Base-by-base conservation (phyloP, 2,329 filamentous ascomycete species). In the Verticillium dahliae region DNA sequence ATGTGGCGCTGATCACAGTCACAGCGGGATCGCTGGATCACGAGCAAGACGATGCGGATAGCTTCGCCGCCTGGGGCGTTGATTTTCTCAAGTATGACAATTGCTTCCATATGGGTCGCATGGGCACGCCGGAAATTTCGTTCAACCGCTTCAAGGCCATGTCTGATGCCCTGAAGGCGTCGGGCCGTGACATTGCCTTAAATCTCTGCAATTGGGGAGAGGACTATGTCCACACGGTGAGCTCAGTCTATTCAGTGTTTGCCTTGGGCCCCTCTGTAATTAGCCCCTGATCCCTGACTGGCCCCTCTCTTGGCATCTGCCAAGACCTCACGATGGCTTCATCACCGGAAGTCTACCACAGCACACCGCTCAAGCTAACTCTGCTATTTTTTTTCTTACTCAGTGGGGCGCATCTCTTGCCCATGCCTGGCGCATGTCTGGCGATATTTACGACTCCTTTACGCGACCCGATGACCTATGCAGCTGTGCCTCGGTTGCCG, bases 31-130 rank as follows among this genome's bases (percentile, higher is more conserved):
- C 77, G 34, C 69, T 84, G 18, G 82, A 80, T 9, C 77, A 81
- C 64, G 84, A 86, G 65, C 68, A 73, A 4, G 69, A 80, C 10
- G 84, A 86, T 67, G 84, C 83, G 0, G 66, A 79, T 64, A 77
- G 77, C 0, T 85, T 82, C 65, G 80, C 81, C 1, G 73, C 75
- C 13, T 84, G 81, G 81, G 80, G 79, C 1, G 74, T 83, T 60
- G 80, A 82, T 65, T 82, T 82, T 58, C 70, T 83, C 41, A 83
- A 83, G 71, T 82, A 82, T 64, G 80, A 83, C 65, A 81, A 81
- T 65, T 82, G 80, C 65, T 72, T 72, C 62, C 70, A 72, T 55
- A 67, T 68, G 59, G 69, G 69, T 34, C 58, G 66, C 4, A 67
- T 65, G 56, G 70, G 70, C 22, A 67, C 67, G 15, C 69, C 67